A percentile compares a stretch with the other conserved stretches of the same genome.
These are phyloP conservation scores for Chrysoporthe austroafricana DNA, from an alignment of 2,329 filamentous ascomycete genomes.

Conservation along the genomic window DNA sequence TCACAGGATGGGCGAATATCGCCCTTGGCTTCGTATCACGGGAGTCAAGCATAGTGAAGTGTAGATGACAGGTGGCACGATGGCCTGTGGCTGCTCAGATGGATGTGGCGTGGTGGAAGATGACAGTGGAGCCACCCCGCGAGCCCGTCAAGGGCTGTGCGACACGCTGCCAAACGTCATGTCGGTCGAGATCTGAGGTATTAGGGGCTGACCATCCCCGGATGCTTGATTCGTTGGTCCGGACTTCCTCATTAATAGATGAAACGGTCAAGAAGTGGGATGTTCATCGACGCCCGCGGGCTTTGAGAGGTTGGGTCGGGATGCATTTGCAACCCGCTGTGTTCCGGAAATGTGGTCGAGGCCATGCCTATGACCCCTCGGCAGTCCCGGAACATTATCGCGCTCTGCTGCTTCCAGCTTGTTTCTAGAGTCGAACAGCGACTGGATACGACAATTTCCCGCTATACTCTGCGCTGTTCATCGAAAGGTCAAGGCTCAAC, in stretches of 20 bases:
- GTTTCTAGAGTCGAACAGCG: not conserved
- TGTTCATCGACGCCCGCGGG: constrained; percentile 23
- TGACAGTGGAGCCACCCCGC: constrained; percentile 25
- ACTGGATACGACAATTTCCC: not conserved
- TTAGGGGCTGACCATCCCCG: constrained; percentile 25
- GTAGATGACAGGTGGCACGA: constrained; percentile 23
- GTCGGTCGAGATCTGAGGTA: constrained; percentile 3
- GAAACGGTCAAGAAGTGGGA: constrained; percentile 27
- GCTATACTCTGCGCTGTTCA: not conserved
- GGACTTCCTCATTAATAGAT: constrained; percentile 13
- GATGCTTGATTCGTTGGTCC: constrained; percentile 18
- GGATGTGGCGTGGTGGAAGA: constrained; percentile 25
- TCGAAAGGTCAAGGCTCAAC: not conserved
- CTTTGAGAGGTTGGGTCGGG: not conserved
- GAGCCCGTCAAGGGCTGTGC: constrained; percentile 17
- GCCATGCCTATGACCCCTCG: not conserved
- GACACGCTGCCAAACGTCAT: constrained; percentile 16
- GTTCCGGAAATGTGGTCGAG: constrained; percentile 1
- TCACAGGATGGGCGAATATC: not conserved
- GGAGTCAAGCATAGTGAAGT: constrained; percentile 13
- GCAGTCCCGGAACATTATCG: constrained; percentile 8
- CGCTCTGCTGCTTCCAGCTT: not conserved
- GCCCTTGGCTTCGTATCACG: constrained; percentile 9
- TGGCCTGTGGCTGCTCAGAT: constrained; percentile 20
- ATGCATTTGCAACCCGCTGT: not conserved